Conservation (phyloP, 768 basidiomycete species). For the Boletus sp. region DNA sequence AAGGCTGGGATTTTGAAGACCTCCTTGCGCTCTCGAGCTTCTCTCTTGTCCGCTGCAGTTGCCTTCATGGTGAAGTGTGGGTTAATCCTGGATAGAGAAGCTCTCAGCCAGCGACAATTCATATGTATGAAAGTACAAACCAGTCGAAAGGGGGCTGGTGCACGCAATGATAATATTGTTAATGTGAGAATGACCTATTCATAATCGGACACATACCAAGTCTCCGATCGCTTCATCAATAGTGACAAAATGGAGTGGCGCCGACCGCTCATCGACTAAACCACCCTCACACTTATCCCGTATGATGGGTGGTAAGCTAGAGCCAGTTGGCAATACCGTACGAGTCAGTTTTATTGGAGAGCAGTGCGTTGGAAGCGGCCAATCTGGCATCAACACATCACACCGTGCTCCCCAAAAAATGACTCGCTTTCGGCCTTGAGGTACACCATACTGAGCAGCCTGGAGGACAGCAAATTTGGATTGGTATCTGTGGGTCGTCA, state of each 20-base stretch:
- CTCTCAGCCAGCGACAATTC: slow-evolving; percentile 1
- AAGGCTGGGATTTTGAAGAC: slow-evolving; percentile 45
- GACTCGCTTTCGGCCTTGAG: slow-evolving; percentile 64
- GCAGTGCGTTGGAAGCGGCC: slow-evolving; percentile 64
- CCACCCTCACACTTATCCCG: slow-evolving; percentile 38
- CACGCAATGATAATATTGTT: background rate
- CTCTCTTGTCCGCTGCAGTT: slow-evolving; percentile 34
- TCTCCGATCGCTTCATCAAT: slow-evolving; percentile 68
- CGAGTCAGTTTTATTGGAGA: slow-evolving; percentile 35
- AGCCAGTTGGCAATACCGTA: slow-evolving; percentile 45
- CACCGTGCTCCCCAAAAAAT: slow-evolving; percentile 68
- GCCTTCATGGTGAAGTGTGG: slow-evolving; percentile 44
- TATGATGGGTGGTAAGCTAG: slow-evolving; percentile 40
- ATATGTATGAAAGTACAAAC: slow-evolving; percentile 31
- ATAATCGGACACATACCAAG: slow-evolving; percentile 46
- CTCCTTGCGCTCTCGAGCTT: slow-evolving; percentile 35
- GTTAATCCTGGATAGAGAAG: slow-evolving; percentile 45
- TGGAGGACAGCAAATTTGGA: slow-evolving; percentile 63
- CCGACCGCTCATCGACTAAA: slow-evolving; percentile 40
- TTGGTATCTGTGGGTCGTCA: slow-evolving; percentile 48
- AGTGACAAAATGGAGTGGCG: slow-evolving; percentile 58
- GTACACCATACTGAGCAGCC: slow-evolving; percentile 69
- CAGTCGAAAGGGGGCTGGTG: slow-evolving; percentile 68
- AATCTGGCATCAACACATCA: slow-evolving; percentile 55
- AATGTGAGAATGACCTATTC: slow-evolving; percentile 4